Evolutionary conservation across 108 stramenopile genomes (phyloP).

Genomic region (Nitzschia inconspicua): DNA sequence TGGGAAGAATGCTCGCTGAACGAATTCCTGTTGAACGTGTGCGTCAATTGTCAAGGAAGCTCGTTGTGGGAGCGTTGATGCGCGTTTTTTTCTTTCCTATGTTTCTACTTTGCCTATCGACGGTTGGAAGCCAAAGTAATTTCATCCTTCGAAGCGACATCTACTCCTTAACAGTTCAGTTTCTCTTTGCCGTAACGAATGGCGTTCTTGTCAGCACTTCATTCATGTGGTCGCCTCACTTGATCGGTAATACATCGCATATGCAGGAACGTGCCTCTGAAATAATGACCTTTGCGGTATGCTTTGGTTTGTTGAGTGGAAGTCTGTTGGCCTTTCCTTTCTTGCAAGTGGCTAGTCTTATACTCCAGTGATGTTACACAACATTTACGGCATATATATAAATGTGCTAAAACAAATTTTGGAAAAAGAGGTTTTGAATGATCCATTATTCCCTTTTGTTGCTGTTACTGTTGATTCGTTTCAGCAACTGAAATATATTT

Average conservation of each 20-base stretch:
- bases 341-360: constrained; percentile 3
- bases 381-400: background rate
- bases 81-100: constrained; percentile 32
- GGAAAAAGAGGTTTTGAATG: background rate
- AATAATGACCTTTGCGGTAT: constrained; percentile 41
- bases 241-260: constrained; percentile 2
- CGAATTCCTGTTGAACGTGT: constrained; percentile 14
- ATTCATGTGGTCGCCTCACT: constrained; percentile 37
- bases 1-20: constrained; percentile 31
- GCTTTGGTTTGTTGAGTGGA: constrained; percentile 42
- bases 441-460: background rate
- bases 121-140: background rate
- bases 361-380: background rate
- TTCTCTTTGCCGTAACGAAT: constrained; percentile 41
- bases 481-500: constrained; percentile 3
- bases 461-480: background rate
- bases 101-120: constrained; percentile 29
- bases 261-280: constrained; percentile 39
- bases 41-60: constrained; percentile 8
- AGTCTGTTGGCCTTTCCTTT: constrained; percentile 42
- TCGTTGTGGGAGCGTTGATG: constrained; percentile 21
- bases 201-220: constrained; percentile 32
- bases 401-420: background rate
- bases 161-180: constrained; percentile 32
- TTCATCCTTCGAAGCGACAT: constrained; percentile 33